Conservation (phyloP, 352 stramenopile genomes). For the Phytophthora europaea region DNA sequence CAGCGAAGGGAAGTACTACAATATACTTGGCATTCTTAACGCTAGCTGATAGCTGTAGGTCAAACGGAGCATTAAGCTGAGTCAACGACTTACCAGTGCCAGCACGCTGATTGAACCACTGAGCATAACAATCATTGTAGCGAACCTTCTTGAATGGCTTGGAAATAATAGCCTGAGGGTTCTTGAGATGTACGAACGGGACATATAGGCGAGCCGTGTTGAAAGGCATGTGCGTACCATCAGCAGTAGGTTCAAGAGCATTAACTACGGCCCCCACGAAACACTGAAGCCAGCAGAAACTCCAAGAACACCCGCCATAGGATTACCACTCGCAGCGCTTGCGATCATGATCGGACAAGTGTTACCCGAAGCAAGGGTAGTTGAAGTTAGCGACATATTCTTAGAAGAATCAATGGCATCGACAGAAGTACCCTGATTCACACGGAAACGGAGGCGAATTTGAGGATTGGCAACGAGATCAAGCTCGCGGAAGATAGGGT, state of each 20-base stretch:
- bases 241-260: constrained; percentile 12
- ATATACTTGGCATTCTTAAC: too few species aligned
- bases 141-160: too few species aligned
- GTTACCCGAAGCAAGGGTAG: constrained; percentile 4
- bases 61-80: too few species aligned
- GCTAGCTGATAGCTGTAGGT: too few species aligned
- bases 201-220: too few species aligned
- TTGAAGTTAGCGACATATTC: constrained; percentile 4
- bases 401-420: neutral
- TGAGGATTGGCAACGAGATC: constrained; percentile 9
- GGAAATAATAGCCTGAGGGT: too few species aligned
- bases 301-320: constrained; percentile 8
- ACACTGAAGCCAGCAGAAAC: neutral
- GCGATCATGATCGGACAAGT: constrained; percentile 14
- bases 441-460: neutral
- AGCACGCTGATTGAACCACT: too few species aligned
- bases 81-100: too few species aligned
- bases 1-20: too few species aligned
- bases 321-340: neutral
- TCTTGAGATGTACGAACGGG: too few species aligned
- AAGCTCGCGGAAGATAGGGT: constrained; percentile 11
- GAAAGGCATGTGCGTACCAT: constrained; percentile 6
- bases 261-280: neutral
- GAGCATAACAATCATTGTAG: too few species aligned
- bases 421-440: too few species aligned